These are phyloP conservation scores for Sarocladiaceae sp. DNA, from an alignment of 2,329 filamentous ascomycete genomes.

Conservation along the genomic window DNA sequence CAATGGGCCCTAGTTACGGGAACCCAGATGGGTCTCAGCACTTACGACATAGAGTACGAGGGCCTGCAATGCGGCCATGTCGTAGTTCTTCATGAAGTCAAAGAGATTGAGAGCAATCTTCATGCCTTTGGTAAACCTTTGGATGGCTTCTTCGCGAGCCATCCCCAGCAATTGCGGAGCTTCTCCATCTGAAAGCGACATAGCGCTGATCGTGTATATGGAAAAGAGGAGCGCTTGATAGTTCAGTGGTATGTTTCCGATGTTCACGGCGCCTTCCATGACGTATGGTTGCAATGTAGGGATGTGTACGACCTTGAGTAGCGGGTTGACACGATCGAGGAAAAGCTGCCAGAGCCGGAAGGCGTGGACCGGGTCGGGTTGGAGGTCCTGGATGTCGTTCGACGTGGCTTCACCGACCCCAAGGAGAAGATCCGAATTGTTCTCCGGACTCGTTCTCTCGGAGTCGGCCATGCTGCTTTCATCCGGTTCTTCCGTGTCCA, in stretches of 20 bases:
- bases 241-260: slow-evolving; percentile 48
- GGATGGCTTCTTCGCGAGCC: slow-evolving; percentile 42
- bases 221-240: slow-evolving; percentile 57
- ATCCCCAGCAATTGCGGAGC: slow-evolving; percentile 46
- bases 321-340: slow-evolving; percentile 66
- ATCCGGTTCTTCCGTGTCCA: slow-evolving; percentile 42
- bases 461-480: slow-evolving; percentile 43
- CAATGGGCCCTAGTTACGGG: slow-evolving; percentile 3
- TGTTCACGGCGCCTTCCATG: slow-evolving; percentile 53
- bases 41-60: slow-evolving; percentile 51
- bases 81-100: slow-evolving; percentile 53
- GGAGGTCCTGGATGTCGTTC: slow-evolving; percentile 39
- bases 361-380: slow-evolving; percentile 59
- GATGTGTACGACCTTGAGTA: slow-evolving; percentile 66
- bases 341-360: slow-evolving; percentile 71
- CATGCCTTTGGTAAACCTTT: slow-evolving; percentile 45
- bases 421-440: slow-evolving; percentile 45
- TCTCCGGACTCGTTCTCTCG: slow-evolving; percentile 44
- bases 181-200: slow-evolving; percentile 50
- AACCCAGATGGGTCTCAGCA: no score
- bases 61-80: slow-evolving; percentile 53
- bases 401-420: slow-evolving; percentile 32
- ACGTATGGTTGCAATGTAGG: slow-evolving; percentile 62
- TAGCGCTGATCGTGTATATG: slow-evolving; percentile 57
- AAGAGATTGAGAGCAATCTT: slow-evolving; percentile 43